Conservation (phyloP, 208 protist genomes). For the Trichomonas vaginalis region DNA sequence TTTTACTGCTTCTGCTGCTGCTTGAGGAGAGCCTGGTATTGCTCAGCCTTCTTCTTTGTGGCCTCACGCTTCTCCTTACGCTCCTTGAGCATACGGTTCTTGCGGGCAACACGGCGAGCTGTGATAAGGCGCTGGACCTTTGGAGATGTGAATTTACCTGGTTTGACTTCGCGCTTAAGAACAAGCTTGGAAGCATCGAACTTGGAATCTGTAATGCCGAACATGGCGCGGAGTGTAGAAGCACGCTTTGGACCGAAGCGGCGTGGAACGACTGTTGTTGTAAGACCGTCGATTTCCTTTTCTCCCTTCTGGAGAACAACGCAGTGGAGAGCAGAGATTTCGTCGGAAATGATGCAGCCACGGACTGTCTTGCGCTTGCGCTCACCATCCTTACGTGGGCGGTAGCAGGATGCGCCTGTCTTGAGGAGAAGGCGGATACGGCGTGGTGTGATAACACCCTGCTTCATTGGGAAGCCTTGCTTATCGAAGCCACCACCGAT, state of each 20-base stretch:
- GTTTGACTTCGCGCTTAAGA: slow-evolving; percentile 69
- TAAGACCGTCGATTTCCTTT: slow-evolving; percentile 36
- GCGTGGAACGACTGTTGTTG: slow-evolving; percentile 60
- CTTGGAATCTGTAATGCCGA: slow-evolving; percentile 50
- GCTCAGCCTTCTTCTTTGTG: slow-evolving; percentile 26
- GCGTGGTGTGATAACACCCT: slow-evolving; percentile 82
- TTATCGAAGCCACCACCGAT: slow-evolving; percentile 97
- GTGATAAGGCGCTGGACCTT: slow-evolving; percentile 97
- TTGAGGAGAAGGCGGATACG: too few species aligned
- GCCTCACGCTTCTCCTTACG: slow-evolving; percentile 24
- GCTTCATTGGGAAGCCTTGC: slow-evolving; percentile 98
- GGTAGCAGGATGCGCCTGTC: too few species aligned
- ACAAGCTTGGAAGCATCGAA: slow-evolving; percentile 92
- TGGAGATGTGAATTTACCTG: slow-evolving; percentile 82
- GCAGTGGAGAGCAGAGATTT: too few species aligned
- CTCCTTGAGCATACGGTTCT: slow-evolving; percentile 28
- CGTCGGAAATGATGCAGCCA: too few species aligned
- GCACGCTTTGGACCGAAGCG: slow-evolving; percentile 96
- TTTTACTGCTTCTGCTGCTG: background rate
- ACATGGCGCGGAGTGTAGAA: slow-evolving; percentile 94
- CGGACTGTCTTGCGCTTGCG: too few species aligned
- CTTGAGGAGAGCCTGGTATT: slow-evolving; percentile 30
- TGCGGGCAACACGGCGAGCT: slow-evolving; percentile 38
- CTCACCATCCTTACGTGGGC: too few species aligned
- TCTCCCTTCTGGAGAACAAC: too few species aligned